Evolutionary conservation across 805 yeast species (phyloP).

Genomic region (Teunomyces tritomae): DNA sequence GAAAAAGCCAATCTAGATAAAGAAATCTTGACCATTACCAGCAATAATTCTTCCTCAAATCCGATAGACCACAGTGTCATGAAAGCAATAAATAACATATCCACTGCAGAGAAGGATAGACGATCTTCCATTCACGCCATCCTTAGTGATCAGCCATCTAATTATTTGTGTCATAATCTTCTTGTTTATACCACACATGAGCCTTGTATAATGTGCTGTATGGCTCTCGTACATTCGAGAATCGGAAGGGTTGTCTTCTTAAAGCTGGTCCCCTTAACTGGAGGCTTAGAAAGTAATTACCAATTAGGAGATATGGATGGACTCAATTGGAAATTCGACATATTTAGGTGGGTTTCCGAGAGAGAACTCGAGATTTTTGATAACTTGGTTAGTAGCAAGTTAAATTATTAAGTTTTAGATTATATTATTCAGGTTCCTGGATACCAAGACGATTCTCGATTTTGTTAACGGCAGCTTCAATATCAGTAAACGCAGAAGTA

Average conservation of each 20-base stretch:
- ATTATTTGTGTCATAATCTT: slow-evolving; percentile 71
- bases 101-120: slow-evolving; percentile 50
- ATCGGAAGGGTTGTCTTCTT: slow-evolving; percentile 66
- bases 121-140: background rate
- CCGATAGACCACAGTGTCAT: slow-evolving; percentile 76
- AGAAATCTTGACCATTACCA: slow-evolving; percentile 37
- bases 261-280: slow-evolving; percentile 34
- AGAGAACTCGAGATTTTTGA: background rate
- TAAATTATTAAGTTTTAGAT: background rate
- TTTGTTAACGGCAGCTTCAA: background rate
- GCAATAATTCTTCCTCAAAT: slow-evolving; percentile 38
- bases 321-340: slow-evolving; percentile 85
- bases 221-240: slow-evolving; percentile 94
- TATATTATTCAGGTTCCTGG: background rate
- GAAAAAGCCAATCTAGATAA: slow-evolving; percentile 36
- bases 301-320: slow-evolving; percentile 72
- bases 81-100: slow-evolving; percentile 64
- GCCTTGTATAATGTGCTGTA: slow-evolving; percentile 94
- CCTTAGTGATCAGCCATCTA: slow-evolving; percentile 12
- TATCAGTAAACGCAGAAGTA: background rate
- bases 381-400: background rate
- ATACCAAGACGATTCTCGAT: background rate
- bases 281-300: slow-evolving; percentile 62
- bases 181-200: slow-evolving; percentile 90
- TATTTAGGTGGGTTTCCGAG: slow-evolving; percentile 64